Conservation (phyloP, 441 rosid genomes). For the Rhodomyrtus psidioides region DNA sequence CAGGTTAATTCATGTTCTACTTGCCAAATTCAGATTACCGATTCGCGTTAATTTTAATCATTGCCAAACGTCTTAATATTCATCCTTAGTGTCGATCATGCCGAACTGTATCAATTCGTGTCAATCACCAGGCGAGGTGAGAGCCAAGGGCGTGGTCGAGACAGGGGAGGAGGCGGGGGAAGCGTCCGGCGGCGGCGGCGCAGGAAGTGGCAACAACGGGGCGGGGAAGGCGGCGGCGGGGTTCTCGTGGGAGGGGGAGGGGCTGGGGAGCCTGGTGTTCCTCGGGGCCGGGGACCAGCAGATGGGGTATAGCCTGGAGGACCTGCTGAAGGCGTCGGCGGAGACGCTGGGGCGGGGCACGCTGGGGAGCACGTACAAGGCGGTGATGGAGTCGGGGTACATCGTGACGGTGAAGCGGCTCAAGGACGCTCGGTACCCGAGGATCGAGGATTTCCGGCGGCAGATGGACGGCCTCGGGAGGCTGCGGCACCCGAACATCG, state of each 20-base stretch:
- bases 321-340: constrained; percentile 61
- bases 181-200: constrained; percentile 24
- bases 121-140: not conserved
- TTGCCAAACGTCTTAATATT: not conserved
- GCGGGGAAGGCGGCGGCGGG: not conserved
- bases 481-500: constrained; percentile 41
- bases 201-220: not conserved
- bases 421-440: constrained; percentile 50
- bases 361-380: constrained; percentile 56
- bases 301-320: constrained; percentile 56
- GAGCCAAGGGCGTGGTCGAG: not conserved
- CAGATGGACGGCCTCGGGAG: constrained; percentile 39
- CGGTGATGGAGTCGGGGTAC: constrained; percentile 53
- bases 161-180: not conserved
- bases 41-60: not conserved
- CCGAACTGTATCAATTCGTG: not conserved
- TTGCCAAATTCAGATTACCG: not conserved
- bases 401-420: constrained; percentile 57
- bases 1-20: not conserved
- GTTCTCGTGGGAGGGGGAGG: constrained; percentile 35
- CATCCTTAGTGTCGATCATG: not conserved
- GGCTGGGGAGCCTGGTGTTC: constrained; percentile 50
- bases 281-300: constrained; percentile 54
- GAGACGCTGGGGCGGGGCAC: constrained; percentile 70
- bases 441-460: constrained; percentile 53